Percentiles rank a stretch among this genome's conserved stretches.
Conservation (phyloP, 495 filamentous ascomycete species). For the Annulohypoxylon nitens region DNA sequence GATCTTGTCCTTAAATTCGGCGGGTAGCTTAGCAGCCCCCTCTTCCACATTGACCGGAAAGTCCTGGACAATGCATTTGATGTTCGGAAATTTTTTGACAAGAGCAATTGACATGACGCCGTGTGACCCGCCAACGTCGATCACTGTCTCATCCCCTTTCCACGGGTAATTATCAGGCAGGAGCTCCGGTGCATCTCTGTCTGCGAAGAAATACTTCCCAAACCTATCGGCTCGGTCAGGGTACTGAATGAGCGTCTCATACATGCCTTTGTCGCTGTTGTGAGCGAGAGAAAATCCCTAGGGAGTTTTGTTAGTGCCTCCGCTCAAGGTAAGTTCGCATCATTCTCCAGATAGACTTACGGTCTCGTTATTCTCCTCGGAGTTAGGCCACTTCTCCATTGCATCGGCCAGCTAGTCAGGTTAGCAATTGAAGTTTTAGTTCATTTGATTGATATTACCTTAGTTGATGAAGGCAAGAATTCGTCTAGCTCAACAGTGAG, state of each 20-base stretch:
- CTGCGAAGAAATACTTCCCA: conserved; percentile 28
- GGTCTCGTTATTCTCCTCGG: conserved; percentile 46
- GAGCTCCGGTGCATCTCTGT: conserved; percentile 7
- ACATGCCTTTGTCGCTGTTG: conserved; percentile 42
- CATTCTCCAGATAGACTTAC: conserved; percentile 1
- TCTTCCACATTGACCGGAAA: conserved; percentile 40
- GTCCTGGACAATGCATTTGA: conserved; percentile 53
- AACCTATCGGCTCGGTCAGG: conserved; percentile 35
- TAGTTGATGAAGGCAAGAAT: conserved; percentile 43
- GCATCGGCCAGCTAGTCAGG: conserved; percentile 45
- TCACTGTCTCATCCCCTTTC: conserved; percentile 17
- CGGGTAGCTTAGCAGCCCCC: conserved; percentile 35
- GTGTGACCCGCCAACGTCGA: conserved; percentile 43
- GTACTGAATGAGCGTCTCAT: conserved; percentile 36
- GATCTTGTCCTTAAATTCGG: conserved; percentile 51
- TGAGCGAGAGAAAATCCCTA: conserved; percentile 43
- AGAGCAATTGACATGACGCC: conserved; percentile 38
- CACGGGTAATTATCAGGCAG: conserved; percentile 39
- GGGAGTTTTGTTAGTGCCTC: background rate
- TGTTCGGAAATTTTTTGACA: conserved; percentile 37
- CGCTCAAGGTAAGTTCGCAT: background rate
- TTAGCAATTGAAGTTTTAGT: conserved; percentile 7
- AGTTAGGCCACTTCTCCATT: conserved; percentile 42
- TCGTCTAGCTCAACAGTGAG: conserved; percentile 41
- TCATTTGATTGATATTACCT: conserved; percentile 25